phyloP scores from a whole-genome alignment of 257 asterid species.

The Przewalskia tangutica region DNA sequence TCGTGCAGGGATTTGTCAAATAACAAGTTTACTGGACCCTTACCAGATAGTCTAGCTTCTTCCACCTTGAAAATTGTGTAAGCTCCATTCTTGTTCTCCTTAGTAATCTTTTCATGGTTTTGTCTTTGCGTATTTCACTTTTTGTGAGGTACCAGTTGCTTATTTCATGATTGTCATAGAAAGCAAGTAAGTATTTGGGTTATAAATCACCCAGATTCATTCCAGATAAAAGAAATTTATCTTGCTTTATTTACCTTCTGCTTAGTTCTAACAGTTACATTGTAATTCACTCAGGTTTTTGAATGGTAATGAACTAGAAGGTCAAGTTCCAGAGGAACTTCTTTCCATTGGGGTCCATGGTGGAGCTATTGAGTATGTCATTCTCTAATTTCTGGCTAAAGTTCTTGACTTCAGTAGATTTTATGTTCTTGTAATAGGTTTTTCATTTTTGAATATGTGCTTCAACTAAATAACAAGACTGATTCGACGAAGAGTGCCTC shows the following conservation, averaged over 20 bases:
- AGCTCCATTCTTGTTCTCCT: slow-evolving; percentile 19
- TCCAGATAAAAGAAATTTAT: background rate
- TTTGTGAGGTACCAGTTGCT: background rate
- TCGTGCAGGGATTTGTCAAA: slow-evolving; percentile 78
- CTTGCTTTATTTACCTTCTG: background rate
- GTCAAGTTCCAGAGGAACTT: slow-evolving; percentile 80
- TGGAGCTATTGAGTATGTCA: slow-evolving; percentile 87
- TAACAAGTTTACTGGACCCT: slow-evolving; percentile 62
- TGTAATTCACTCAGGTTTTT: slow-evolving; percentile 33
- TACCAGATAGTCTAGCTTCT: slow-evolving; percentile 74
- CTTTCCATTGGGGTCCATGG: slow-evolving; percentile 90
- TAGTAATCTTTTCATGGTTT: background rate
- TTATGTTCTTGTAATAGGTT: background rate
- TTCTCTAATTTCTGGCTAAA: background rate
- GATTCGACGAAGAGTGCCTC: background rate
- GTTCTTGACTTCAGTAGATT: background rate
- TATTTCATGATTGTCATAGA: background rate
- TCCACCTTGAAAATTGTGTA: slow-evolving; percentile 79
- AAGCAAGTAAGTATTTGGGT: background rate
- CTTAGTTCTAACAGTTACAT: background rate
- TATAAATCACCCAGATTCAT: background rate
- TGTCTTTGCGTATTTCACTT: background rate
- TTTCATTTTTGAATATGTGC: background rate
- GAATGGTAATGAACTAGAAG: slow-evolving; percentile 67
- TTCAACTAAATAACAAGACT: background rate